Base-by-base conservation (phyloP, 768 basidiomycete species). In the Tricholoma sp. region DNA sequence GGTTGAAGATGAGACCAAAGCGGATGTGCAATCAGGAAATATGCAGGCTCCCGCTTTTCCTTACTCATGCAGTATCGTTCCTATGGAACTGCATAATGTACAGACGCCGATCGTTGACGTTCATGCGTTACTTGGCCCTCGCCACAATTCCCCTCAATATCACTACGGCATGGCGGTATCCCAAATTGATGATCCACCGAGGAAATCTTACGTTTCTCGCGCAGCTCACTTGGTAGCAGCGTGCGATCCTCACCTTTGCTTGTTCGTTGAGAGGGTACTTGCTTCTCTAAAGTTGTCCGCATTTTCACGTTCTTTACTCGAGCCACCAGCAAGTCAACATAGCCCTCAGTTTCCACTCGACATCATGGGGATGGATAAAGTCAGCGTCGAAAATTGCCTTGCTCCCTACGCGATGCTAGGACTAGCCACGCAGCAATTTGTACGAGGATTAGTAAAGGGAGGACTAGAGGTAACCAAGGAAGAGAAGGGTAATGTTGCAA, bases 351-450 rank as follows among this genome's bases (percentile, higher is more conserved):
- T 63, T 63, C 74, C 71, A 39, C 46, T 73, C 7, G 66, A 71
- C 59, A 53, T 59, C 18, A 47, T 75, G 37, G 76, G 73, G 24
- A 46, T 61, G 34, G 55, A 66, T 32, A 56, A 60, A 29, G 55
- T 37, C 3, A 62, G 69, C 18, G 66, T 79, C n/a, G 71, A 76
- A 31, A 58, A 58, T 4, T 61, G 63, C 16, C 62, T 82, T 10
- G 75, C 75, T 16, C 77, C 79, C 11, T 63, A 71, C 62, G 76
- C 77, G 5, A 61, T 75, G 45, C 64, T 83, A 16, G 67, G 77
- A 8, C 58, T 79, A 16, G 59, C 68, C 5, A 63, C 70, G 9
- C 65, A 68, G 55, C 64, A 58, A 29, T 75, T 81, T 52, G 59
- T 78, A 6, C 68, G 69, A 14, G 59, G 62, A 0, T 63, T 81